These are phyloP conservation scores for Pascua guehoae DNA, from an alignment of 1,284 basidiomycete genomes.

Conservation along the genomic window DNA sequence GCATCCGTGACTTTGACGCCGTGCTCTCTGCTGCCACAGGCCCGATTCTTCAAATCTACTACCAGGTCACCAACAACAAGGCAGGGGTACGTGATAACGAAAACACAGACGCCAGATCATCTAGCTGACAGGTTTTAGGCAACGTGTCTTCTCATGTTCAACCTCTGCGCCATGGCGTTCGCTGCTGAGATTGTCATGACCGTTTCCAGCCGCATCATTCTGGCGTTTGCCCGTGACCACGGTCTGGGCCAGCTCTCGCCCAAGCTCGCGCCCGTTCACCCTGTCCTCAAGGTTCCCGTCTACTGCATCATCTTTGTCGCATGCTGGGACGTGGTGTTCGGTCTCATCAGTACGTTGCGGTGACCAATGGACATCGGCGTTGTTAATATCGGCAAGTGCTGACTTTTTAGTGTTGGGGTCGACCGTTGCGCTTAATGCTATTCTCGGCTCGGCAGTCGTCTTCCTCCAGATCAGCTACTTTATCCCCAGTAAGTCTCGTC, in stretches of 20 bases:
- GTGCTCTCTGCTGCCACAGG: constrained; percentile 9
- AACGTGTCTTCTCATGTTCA: constrained; percentile 51
- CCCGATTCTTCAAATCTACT: constrained; percentile 17
- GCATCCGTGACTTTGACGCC: constrained; percentile 8
- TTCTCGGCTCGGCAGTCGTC: constrained; percentile 40
- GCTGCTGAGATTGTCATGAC: constrained; percentile 54
- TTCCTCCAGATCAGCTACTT: constrained; percentile 31
- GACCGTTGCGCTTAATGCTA: constrained; percentile 53
- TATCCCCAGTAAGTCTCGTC: constrained; percentile 26
- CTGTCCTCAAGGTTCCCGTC: constrained; percentile 52
- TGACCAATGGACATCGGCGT: not conserved
- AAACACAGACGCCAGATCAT: not conserved
- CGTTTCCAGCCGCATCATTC: constrained; percentile 62
- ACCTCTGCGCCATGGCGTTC: constrained; percentile 44
- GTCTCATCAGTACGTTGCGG: constrained; percentile 8
- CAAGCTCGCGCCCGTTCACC: constrained; percentile 55
- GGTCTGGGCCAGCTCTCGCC: constrained; percentile 58
- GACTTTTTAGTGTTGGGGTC: constrained; percentile 51
- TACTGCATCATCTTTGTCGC: constrained; percentile 60
- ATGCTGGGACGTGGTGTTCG: constrained; percentile 12
- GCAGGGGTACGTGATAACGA: constrained; percentile 9
- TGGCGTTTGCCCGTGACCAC: constrained; percentile 65
- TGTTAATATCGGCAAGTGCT: no score
- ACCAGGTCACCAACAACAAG: constrained; percentile 29
- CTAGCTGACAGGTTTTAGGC: constrained; percentile 13